A percentile compares a stretch with the other conserved stretches of the same genome.
These are phyloP conservation scores for Bipolaris oryzae DNA, from an alignment of 2,329 filamentous ascomycete species.

Conservation along the genomic window DNA sequence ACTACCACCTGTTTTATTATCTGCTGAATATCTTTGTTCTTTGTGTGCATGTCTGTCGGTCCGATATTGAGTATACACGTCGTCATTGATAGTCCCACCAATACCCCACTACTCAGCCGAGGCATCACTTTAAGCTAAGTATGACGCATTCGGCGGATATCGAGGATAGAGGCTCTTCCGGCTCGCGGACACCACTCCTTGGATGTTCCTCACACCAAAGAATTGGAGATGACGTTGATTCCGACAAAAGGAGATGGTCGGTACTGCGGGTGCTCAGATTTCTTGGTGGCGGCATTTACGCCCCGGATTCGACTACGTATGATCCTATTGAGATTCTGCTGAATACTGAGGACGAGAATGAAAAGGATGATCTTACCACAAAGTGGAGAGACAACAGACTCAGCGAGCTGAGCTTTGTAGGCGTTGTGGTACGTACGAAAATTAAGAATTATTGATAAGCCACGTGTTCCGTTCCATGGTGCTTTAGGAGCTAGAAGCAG, in stretches of 20 bases:
- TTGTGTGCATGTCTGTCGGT: not conserved
- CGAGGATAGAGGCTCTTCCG: constrained; percentile 23
- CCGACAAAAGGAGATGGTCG: constrained; percentile 10
- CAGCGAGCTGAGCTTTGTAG: constrained; percentile 51
- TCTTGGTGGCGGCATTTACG: constrained; percentile 43
- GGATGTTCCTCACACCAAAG: constrained; percentile 20
- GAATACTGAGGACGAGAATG: constrained; percentile 40
- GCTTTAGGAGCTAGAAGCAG: not conserved
- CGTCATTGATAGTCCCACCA: not conserved
- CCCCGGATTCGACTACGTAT: constrained; percentile 43
- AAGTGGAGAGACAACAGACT: constrained; percentile 50
- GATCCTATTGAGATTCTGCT: constrained; percentile 48
- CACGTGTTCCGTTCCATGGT: not conserved
- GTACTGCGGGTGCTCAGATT: constrained; percentile 31
- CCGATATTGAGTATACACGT: not conserved
- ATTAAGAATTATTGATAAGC: not conserved
- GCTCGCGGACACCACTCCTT: constrained; percentile 32
- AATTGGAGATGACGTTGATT: not conserved
- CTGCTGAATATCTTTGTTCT: too few relatives aligned
- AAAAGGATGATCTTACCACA: constrained; percentile 47
- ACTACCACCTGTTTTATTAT: not conserved
- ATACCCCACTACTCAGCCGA: constrained; percentile 1
- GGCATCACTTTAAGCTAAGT: constrained; percentile 4
- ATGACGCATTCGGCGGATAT: constrained; percentile 32
- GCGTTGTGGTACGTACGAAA: constrained; percentile 46